A percentile compares a stretch with the other conserved stretches of the same genome.
Evolutionary conservation across 2,329 filamentous ascomycete genomes (phyloP).

Genomic region (Neobulgaria alba): DNA sequence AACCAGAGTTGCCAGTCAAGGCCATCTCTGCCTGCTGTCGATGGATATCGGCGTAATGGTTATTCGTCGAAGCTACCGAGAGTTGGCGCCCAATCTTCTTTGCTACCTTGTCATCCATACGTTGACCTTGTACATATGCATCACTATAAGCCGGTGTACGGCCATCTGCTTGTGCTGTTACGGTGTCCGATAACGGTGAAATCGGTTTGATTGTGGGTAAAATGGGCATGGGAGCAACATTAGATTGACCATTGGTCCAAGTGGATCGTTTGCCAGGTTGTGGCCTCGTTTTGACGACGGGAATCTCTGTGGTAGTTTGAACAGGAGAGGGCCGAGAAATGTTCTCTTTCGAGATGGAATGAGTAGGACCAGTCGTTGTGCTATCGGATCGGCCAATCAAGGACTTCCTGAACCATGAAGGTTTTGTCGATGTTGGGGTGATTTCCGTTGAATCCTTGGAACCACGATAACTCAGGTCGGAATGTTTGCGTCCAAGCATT

Average conservation of each 20-base stretch:
- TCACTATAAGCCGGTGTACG: conserved; percentile 48
- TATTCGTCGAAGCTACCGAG: conserved; percentile 83
- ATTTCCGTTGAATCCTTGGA: conserved; percentile 53
- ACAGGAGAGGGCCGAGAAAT: conserved; percentile 37
- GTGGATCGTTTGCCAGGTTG: conserved; percentile 75
- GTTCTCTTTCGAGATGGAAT: conserved; percentile 39
- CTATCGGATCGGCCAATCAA: conserved; percentile 73
- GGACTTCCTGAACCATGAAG: conserved; percentile 95
- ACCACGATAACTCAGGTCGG: conserved; percentile 62
- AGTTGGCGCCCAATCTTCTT: conserved; percentile 96
- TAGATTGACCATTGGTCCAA: conserved; percentile 78
- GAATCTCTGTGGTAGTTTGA: conserved; percentile 35
- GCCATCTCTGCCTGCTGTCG: conserved; percentile 86
- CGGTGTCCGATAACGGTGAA: conserved; percentile 89
- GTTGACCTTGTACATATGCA: conserved; percentile 31
- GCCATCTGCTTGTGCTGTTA: conserved; percentile 78
- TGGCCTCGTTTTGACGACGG: conserved; percentile 35
- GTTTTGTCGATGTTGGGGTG: conserved; percentile 61
- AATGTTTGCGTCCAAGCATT: conserved; percentile 82
- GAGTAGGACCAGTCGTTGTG: conserved; percentile 50
- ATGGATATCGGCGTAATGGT: conserved; percentile 85
- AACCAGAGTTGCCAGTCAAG: conserved; percentile 69
- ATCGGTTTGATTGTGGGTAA: conserved; percentile 90
- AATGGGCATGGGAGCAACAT: conserved; percentile 87
- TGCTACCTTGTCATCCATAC: conserved; percentile 53